Conservation (phyloP, 176 grass and related monocot species). For the Zizania latifolia region DNA sequence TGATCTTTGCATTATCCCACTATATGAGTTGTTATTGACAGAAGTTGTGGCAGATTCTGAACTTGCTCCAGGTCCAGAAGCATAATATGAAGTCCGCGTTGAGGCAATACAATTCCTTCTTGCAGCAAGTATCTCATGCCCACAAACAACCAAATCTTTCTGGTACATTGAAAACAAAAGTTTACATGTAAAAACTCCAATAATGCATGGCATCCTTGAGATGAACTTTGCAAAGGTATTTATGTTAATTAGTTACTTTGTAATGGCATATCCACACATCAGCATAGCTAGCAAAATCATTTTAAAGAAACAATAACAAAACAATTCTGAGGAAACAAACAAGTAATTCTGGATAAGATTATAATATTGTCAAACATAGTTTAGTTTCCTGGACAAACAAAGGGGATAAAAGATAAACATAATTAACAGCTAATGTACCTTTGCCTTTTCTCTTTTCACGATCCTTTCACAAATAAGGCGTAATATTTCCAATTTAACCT, state of each 20-base stretch:
- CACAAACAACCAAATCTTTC: slow-evolving; percentile 83
- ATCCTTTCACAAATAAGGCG: slow-evolving; percentile 97
- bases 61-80: slow-evolving; percentile 56
- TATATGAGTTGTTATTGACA: slow-evolving; percentile 90
- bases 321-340: neutral
- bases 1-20: slow-evolving; percentile 59
- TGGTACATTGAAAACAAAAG: slow-evolving; percentile 37
- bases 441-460: slow-evolving; percentile 89
- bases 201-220: neutral
- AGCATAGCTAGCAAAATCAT: neutral
- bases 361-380: neutral
- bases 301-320: too few relatives aligned
- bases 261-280: neutral
- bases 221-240: neutral
- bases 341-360: neutral
- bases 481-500: slow-evolving; percentile 91
- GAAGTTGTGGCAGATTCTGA: slow-evolving; percentile 98
- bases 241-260: neutral
- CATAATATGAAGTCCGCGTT: slow-evolving; percentile 26
- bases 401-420: slow-evolving; percentile 2
- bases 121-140: slow-evolving; percentile 62
- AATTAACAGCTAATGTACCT: slow-evolving; percentile 43
- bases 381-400: slow-evolving; percentile 11
- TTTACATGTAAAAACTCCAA: neutral
- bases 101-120: slow-evolving; percentile 60